Evolutionary conservation across 495 filamentous ascomycete species (phyloP), one percentile per base, ranked within the genome.

Genomic region (Trypethelium eluteriae): DNA sequence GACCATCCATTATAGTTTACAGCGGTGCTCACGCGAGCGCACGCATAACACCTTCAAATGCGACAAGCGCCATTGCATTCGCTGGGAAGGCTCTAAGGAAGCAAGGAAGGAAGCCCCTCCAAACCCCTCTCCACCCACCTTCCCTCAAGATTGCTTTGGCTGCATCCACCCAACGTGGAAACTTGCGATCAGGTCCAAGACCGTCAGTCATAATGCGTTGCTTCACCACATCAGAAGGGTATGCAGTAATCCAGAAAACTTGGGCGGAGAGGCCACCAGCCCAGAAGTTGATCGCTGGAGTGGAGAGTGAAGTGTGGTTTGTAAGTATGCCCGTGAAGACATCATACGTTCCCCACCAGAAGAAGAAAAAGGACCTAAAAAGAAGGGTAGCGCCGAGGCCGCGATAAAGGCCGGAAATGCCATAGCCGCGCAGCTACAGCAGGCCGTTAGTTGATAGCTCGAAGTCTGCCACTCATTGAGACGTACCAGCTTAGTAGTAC

Each of bases 121-220:
- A 98, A 76, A 91, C 97, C 2, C 92, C 93, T 71, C 75, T 87
- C 75, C 72, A 82, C 6, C 94, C 94, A 49, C 81, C 77, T 73
- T 96, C 91, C 39, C 77, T 76, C 74, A 87, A 93, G 3, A 98
- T 87, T 11, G 88, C 85, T 67, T 73, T 79, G 16, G 91, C 93
- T 1, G 94, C 93, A 70, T 91, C 86, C 71, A 80, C 85, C 94
- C 94, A 98, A 62, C 82, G 79, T 32, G 73, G 81, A 76, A 92
- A 96, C 71, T 79, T 81, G 66, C 86, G 81, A 6, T 90, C 82
- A 0, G 87, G 85, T 3, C 88, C 93, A 68, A 98, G 78, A 1
- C 70, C 84, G 74, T 97, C 94, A 25, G 92, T 96, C 94, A 98
- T 97, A 63, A 98, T 86, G n/a, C 92, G 85, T 77, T 97, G 93